Percentiles rank a stretch among this genome's conserved stretches.
Conservation (phyloP, 257 asterid species). For the Nicotiana tabacum region DNA sequence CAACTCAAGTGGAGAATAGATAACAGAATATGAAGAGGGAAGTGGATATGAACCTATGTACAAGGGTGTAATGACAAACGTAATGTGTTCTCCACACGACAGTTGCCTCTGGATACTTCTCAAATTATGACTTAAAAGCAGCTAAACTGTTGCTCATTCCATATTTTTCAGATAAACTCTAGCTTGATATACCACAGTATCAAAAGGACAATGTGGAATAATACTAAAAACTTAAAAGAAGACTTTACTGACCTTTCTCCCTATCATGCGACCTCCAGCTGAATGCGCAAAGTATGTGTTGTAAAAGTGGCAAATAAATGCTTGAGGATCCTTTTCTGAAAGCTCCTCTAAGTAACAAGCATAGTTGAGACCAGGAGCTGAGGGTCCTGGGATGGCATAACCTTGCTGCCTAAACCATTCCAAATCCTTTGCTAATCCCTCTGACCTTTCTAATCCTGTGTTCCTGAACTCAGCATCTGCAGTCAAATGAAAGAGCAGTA, state of each 20-base stretch:
- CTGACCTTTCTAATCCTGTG: conserved; percentile 91
- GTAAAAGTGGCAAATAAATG: conserved; percentile 92
- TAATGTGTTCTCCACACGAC: neutral
- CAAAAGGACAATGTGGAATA: neutral
- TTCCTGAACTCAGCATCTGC: conserved; percentile 85
- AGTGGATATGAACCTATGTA: neutral
- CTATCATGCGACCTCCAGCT: conserved; percentile 99
- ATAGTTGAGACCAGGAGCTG: conserved; percentile 65
- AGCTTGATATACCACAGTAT: neutral
- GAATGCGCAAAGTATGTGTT: conserved; percentile 90
- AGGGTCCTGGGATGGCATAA: conserved; percentile 69
- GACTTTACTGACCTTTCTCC: conserved; percentile 57
- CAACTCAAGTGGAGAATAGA: neutral
- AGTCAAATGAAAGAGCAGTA: neutral
- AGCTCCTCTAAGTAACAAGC: conserved; percentile 61
- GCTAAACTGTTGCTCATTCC: neutral
- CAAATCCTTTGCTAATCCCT: conserved; percentile 61
- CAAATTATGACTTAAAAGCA: neutral
- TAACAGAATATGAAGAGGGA: neutral
- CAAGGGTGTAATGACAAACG: neutral
- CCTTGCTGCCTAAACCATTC: conserved; percentile 91
- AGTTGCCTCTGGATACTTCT: neutral
- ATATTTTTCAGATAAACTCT: neutral
- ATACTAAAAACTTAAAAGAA: neutral
- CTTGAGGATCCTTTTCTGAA: conserved; percentile 75